phyloP scores from a whole-genome alignment of 345 rosid species.

The Eutrema yunnanense region DNA sequence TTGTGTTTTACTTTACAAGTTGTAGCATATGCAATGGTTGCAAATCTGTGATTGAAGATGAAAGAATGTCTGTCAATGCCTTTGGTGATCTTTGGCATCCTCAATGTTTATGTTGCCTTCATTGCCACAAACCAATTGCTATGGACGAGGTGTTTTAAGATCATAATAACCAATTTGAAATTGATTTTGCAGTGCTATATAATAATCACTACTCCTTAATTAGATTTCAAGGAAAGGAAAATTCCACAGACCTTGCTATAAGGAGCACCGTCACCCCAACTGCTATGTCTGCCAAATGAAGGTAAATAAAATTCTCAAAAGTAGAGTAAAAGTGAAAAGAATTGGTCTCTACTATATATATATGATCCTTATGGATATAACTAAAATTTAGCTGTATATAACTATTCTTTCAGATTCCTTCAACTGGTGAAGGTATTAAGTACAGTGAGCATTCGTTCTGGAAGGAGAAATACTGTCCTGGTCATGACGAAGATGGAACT shows the following conservation, averaged over 20 bases:
- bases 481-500: conserved; percentile 14
- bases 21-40: conserved; percentile 60
- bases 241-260: conserved; percentile 8
- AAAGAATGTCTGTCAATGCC: conserved; percentile 45
- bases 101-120: conserved; percentile 56
- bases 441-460: conserved; percentile 45
- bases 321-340: neutral
- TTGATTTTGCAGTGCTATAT: neutral
- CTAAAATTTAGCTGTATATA: neutral
- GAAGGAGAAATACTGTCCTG: conserved; percentile 14
- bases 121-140: conserved; percentile 52
- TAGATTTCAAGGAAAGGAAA: conserved; percentile 9
- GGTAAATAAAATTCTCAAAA: neutral
- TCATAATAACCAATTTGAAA: neutral
- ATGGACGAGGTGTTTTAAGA: conserved; percentile 48
- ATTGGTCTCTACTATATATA: neutral
- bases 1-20: neutral
- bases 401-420: conserved; percentile 46
- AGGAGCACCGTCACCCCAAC: neutral
- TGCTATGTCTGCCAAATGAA: conserved; percentile 13
- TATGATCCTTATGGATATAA: neutral
- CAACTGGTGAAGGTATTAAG: conserved; percentile 41
- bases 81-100: conserved; percentile 67
- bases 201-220: neutral
- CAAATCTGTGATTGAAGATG: conserved; percentile 44